phyloP scores from a whole-genome alignment of 768 basidiomycete species.

The Podaxis pistillaris region DNA sequence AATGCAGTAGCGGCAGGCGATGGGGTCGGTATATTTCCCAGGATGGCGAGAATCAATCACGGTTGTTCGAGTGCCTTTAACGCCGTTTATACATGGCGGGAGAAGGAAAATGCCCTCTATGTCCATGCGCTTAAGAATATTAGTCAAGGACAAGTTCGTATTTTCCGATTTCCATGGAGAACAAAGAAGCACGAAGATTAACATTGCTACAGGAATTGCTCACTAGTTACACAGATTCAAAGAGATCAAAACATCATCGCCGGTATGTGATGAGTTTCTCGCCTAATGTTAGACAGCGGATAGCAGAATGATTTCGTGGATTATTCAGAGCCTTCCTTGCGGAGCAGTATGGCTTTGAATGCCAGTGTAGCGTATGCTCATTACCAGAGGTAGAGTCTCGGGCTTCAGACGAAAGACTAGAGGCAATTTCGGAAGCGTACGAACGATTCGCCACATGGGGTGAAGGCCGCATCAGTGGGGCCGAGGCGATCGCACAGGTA shows the following conservation, averaged over 20 bases:
- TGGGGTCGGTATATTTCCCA: slow-evolving; percentile 62
- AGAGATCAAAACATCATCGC: slow-evolving; percentile 48
- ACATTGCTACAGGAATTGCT: slow-evolving; percentile 48
- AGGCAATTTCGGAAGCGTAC: slow-evolving; percentile 44
- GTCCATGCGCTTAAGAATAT: slow-evolving; percentile 61
- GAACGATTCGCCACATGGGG: slow-evolving; percentile 50
- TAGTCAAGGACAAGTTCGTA: slow-evolving; percentile 45
- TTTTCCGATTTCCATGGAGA: background rate
- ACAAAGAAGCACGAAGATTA: slow-evolving; percentile 1
- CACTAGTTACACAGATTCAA: slow-evolving; percentile 61
- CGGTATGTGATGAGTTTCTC: slow-evolving; percentile 33
- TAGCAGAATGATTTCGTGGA: background rate
- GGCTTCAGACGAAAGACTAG: slow-evolving; percentile 51
- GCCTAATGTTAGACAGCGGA: slow-evolving; percentile 2
- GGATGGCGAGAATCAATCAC: slow-evolving; percentile 66
- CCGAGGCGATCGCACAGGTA: slow-evolving; percentile 46
- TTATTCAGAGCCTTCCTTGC: slow-evolving; percentile 44
- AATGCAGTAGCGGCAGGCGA: slow-evolving; percentile 59
- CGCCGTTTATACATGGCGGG: slow-evolving; percentile 60
- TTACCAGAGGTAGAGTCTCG: slow-evolving; percentile 45
- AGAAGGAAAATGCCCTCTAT: slow-evolving; percentile 44
- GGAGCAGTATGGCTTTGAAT: slow-evolving; percentile 55
- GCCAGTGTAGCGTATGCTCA: slow-evolving; percentile 58
- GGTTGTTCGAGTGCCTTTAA: slow-evolving; percentile 70
- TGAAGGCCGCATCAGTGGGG: slow-evolving; percentile 38